These are phyloP conservation scores for Lentinula boryana DNA, from an alignment of 768 basidiomycete genomes.

Conservation along the genomic window DNA sequence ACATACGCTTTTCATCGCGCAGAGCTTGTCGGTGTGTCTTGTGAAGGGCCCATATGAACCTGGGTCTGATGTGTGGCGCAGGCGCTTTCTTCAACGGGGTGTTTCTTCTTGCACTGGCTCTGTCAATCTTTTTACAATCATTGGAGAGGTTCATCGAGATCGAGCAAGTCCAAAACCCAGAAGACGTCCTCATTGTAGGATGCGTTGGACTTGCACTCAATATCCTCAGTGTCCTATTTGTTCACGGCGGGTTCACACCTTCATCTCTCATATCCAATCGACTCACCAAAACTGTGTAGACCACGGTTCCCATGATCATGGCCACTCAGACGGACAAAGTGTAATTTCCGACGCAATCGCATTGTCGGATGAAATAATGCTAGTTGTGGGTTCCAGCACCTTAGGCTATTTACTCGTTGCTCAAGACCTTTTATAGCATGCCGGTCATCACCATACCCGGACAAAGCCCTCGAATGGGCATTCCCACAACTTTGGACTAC, in stretches of 20 bases:
- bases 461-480: conserved; percentile 24
- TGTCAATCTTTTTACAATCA: conserved; percentile 48
- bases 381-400: not conserved
- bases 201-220: conserved; percentile 42
- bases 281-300: not conserved
- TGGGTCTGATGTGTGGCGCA: conserved; percentile 13
- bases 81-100: conserved; percentile 52
- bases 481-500: conserved; percentile 33
- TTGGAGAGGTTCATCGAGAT: conserved; percentile 48
- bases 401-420: not conserved
- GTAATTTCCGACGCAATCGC: not conserved
- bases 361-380: conserved; percentile 2
- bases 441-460: conserved; percentile 41
- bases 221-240: conserved; percentile 38
- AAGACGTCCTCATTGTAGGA: conserved; percentile 33
- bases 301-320: conserved; percentile 38
- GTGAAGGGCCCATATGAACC: not conserved
- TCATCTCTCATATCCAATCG: not conserved
- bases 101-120: conserved; percentile 44
- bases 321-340: conserved; percentile 22
- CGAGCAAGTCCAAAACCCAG: conserved; percentile 16
- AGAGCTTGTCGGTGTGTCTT: conserved; percentile 42
- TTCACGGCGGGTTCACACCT: conserved; percentile 27
- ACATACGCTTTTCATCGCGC: conserved; percentile 53
- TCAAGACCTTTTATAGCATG: conserved; percentile 28